Conservation (phyloP, 108 stramenopile species). For the Mediolabrus comicus region DNA sequence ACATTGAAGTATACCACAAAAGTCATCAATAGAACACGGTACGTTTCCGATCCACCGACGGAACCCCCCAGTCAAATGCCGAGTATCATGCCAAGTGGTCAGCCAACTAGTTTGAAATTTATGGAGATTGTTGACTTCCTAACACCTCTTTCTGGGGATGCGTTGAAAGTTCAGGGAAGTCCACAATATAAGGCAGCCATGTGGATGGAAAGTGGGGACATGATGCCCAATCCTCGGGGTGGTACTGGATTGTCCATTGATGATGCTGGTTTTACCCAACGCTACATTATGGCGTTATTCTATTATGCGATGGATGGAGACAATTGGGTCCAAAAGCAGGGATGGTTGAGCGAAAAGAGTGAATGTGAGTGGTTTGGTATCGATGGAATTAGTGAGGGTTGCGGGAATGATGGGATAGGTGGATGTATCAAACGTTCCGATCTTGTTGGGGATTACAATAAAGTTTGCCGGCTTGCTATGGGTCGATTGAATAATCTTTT, state of each 20-base stretch:
- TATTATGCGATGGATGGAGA: slow-evolving; percentile 54
- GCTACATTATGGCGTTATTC: slow-evolving; percentile 49
- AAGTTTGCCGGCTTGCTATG: slow-evolving; percentile 30
- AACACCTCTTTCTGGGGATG: slow-evolving; percentile 15
- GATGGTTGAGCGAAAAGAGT: slow-evolving; percentile 19
- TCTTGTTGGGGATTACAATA: slow-evolving; percentile 29
- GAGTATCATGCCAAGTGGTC: slow-evolving; percentile 3
- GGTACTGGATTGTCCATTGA: slow-evolving; percentile 3
- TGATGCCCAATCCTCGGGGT: background rate
- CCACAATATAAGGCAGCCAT: slow-evolving; percentile 47
- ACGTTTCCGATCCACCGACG: slow-evolving; percentile 21
- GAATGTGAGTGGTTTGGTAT: slow-evolving; percentile 40
- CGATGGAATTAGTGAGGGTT: slow-evolving; percentile 19
- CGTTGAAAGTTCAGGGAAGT: slow-evolving; percentile 11
- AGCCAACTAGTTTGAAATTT: slow-evolving; percentile 19
- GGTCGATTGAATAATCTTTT: slow-evolving; percentile 25
- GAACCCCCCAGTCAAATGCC: slow-evolving; percentile 23
- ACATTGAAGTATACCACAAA: slow-evolving; percentile 22
- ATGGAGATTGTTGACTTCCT: slow-evolving; percentile 14
- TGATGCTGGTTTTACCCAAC: slow-evolving; percentile 45
- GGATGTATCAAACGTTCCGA: slow-evolving; percentile 21
- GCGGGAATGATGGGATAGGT: slow-evolving; percentile 17
- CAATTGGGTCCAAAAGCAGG: slow-evolving; percentile 19
- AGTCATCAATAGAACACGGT: background rate
- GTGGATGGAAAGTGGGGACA: slow-evolving; percentile 44